phyloP scores from a whole-genome alignment of 1,284 basidiomycete genomes.

The Ganoderma sinense region DNA sequence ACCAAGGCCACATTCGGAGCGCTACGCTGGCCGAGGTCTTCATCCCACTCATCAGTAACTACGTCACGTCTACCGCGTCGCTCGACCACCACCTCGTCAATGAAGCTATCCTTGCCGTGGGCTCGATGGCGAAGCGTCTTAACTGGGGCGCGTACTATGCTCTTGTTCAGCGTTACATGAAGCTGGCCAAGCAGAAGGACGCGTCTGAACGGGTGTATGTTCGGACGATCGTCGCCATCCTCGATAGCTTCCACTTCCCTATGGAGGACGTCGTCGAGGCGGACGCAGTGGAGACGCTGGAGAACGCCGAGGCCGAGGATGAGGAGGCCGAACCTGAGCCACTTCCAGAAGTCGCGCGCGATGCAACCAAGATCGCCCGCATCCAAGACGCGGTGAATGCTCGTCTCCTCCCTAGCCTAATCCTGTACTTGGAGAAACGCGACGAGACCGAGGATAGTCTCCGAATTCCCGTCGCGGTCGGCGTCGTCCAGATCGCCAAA shows the following conservation, averaged over 20 bases:
- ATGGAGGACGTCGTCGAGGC: slow-evolving; percentile 57
- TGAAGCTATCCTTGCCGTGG: slow-evolving; percentile 86
- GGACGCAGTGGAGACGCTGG: slow-evolving; percentile 43
- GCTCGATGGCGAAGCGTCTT: slow-evolving; percentile 77
- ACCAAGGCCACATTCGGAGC: slow-evolving; percentile 76
- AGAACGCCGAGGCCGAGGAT: slow-evolving; percentile 38
- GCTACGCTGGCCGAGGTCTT: slow-evolving; percentile 86
- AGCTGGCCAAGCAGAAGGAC: slow-evolving; percentile 75
- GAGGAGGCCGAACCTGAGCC: slow-evolving; percentile 30
- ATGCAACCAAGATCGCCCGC: slow-evolving; percentile 43
- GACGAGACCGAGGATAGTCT: slow-evolving; percentile 86
- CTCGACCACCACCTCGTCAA: slow-evolving; percentile 92
- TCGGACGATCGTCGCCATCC: slow-evolving; percentile 85
- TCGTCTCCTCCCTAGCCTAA: slow-evolving; percentile 79
- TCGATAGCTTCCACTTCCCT: slow-evolving; percentile 94
- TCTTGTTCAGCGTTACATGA: slow-evolving; percentile 86
- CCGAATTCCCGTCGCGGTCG: slow-evolving; percentile 89
- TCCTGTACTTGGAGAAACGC: slow-evolving; percentile 83
- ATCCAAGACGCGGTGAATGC: slow-evolving; percentile 84
- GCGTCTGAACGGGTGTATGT: slow-evolving; percentile 86
- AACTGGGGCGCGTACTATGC: slow-evolving; percentile 89
- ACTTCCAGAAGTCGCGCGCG: slow-evolving; percentile 24
- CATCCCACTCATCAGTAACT: slow-evolving; percentile 88
- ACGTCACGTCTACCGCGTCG: slow-evolving; percentile 74
- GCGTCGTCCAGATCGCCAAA: slow-evolving; percentile 86